Evolutionary conservation across 495 filamentous ascomycete species (phyloP), one percentile per base, ranked within the genome.

Genomic region (Penicillium coffeae): DNA sequence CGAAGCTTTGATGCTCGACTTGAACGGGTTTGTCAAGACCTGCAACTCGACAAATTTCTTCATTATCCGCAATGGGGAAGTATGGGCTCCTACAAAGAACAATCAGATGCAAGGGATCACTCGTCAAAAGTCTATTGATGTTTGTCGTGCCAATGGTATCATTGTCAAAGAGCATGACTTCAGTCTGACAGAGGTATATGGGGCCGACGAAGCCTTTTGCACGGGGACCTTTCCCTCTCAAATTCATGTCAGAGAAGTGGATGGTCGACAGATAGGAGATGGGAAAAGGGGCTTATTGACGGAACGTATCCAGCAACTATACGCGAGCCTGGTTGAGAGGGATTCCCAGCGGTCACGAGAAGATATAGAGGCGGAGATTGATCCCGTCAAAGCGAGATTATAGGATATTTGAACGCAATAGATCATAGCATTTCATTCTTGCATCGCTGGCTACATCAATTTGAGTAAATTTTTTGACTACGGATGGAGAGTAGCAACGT

Each of bases 51-150:
- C 18, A 4, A 41, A 41, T 14, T 41, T 41, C 16, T 41, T 41
- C 38, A 41, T 41, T 20, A 20, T 41, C 20, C 38, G 38, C 8
- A 41, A 41, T 41, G 38, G 38, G 22, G 38, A 41, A n/a, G 38
- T 41, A 9, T 41, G 38, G 38, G 20, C 38, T 9, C 38, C 38
- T 3, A 41, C 38, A 5, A 41, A 41, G 20, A 41, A 20, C 9
- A 41, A 41, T 14, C 38, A 41, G 18, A 41, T 41, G 38, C 38
- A 41, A 21, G 38, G 38, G 10, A 41, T 41, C 38, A 41, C 38
- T 6, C 38, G 38, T 21, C 38, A 41, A 41, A 41, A 41, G 20
- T 20, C 38, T 12, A 41, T 41, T 13, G 38, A 41, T 21, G 38
- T 41, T 41, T 41, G 38, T 21, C 38, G 38, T 2, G 15, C 38